phyloP scores from a whole-genome alignment of 257 asterid species.

The Jaltomata sinuosa region DNA sequence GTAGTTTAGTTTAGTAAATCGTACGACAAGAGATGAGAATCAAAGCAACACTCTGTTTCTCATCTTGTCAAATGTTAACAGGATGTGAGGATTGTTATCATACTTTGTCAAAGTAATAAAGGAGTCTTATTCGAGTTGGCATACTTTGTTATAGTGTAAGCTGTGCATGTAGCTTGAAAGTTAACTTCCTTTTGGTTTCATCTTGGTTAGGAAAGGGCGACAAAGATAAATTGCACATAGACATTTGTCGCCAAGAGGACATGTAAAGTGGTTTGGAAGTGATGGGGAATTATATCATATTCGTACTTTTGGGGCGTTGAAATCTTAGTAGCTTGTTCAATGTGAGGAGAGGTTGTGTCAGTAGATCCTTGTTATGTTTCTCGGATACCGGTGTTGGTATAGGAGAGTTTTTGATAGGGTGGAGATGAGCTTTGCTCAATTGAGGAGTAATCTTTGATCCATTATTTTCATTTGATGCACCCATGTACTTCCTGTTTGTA shows the following conservation, averaged over 20 bases:
- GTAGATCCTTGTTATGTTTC: neutral
- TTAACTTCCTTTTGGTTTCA: neutral
- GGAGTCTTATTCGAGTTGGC: neutral
- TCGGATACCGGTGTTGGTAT: neutral
- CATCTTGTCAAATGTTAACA: neutral
- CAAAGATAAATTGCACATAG: neutral
- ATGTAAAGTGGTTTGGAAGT: neutral
- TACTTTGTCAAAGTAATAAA: neutral
- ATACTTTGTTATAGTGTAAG: neutral
- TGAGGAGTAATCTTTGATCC: no score
- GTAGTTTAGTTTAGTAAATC: neutral
- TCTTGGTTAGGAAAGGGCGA: neutral
- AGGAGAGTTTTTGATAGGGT: no score
- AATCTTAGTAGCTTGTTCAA: neutral
- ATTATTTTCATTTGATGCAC: no score
- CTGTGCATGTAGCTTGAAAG: neutral
- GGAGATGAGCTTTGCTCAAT: no score
- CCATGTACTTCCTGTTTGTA: no score
- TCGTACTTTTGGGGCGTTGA: neutral
- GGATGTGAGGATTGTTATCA: neutral
- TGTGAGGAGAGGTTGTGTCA: neutral
- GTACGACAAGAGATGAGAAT: neutral
- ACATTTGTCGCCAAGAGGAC: neutral
- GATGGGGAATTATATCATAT: neutral
- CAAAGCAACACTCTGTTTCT: neutral